Percentiles rank a stretch among this genome's conserved stretches.
These are phyloP conservation scores for Tolypocladium guangdongense DNA, from an alignment of 2,329 filamentous ascomycete species.

Conservation along the genomic window DNA sequence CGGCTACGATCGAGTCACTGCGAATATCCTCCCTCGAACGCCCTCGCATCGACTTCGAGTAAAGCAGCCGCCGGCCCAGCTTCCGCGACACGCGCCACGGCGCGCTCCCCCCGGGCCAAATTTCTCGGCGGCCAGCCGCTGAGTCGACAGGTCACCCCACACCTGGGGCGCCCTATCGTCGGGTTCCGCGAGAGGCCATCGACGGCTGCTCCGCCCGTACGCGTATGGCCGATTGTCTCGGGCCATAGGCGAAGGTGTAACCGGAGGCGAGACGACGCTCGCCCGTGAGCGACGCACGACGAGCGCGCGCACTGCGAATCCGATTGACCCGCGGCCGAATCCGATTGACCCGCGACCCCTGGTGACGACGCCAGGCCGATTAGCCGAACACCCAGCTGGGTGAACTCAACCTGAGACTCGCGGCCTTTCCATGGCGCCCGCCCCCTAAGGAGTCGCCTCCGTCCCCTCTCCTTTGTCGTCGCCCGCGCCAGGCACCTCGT, in stretches of 20 bases:
- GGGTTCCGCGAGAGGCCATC: neutral
- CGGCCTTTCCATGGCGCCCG: neutral
- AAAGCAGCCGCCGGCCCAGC: neutral
- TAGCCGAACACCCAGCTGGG: no score
- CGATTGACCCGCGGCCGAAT: neutral
- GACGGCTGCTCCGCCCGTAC: neutral
- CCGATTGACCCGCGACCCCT: neutral
- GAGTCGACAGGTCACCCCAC: neutral
- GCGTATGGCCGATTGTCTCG: neutral
- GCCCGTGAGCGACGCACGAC: neutral
- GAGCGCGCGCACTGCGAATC: neutral
- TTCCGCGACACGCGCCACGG: neutral
- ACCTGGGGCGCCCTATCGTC: neutral
- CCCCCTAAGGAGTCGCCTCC: neutral
- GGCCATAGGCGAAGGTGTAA: neutral
- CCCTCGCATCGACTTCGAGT: neutral
- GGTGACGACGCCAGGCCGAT: no score
- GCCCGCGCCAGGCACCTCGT: conserved; percentile 14
- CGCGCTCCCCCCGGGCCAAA: neutral
- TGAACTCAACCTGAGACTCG: neutral
- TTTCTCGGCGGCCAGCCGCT: neutral
- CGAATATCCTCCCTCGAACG: neutral
- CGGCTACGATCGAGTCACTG: no score
- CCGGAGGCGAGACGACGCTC: neutral
- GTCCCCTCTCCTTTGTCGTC: conserved; percentile 8